Base-by-base conservation (phyloP, 352 stramenopile species). In the Phytophthora megakarya region DNA sequence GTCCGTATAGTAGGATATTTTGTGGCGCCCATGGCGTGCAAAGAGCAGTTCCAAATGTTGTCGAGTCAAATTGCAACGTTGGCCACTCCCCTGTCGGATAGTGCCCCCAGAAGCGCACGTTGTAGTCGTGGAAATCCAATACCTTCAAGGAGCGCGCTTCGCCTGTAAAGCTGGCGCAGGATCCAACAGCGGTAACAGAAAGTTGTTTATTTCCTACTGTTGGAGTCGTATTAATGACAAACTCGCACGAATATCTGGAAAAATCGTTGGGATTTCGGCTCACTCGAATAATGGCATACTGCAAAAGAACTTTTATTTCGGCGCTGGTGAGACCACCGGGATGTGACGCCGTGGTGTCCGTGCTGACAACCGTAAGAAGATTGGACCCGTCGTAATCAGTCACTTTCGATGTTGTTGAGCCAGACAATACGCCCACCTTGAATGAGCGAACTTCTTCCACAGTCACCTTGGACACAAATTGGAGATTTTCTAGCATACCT, bases 61-160 rank as follows among this genome's bases (percentile, higher is more conserved):
- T 37, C 1, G 43, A 25, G 19, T 90, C 75, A 22, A 92, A 66
- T 52, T 85, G 73, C 16, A 94, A 59, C 16, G 81, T 90, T 16
- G 86, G 86, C 86, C 86, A 94, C 25, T 81, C 26, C 0, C 85
- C 81, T 0, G 83, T 90, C 18, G 83, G 81, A 65, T 91, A 90
- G 9, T 66, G 54, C 0, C 86, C 86, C 70, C 76, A 87, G 19
- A 93, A 88, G 4, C 76, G 78, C n/a, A 93, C 82, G 26, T 86
- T 84, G 46, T 87, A 92, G 57, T 89, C 81, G 25, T 84, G 67
- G 39, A 91, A 78, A 37, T 93, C 83, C 10, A 92, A 64, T 12
- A 92, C 54, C 46, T 84, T 81, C 28, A 93, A 58, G 0, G 71
- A 61, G 11, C 84, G 68, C 26, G 70, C 42, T 38, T 92, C 81